Conservation (phyloP, 805 yeast species). For the Grigorovia yakushimaensis region DNA sequence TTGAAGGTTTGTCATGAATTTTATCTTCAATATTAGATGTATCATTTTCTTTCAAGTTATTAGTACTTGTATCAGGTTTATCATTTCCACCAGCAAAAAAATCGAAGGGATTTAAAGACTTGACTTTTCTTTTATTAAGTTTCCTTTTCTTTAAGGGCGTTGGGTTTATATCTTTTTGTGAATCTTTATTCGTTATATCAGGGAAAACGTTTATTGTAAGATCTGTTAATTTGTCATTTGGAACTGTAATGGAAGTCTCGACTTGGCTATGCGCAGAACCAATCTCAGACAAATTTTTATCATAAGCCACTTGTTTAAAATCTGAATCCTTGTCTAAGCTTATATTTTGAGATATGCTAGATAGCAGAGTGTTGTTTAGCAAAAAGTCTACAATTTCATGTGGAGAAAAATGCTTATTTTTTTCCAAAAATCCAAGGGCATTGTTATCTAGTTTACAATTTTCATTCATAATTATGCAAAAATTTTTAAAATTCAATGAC, state of each 20-base stretch:
- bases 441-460: not conserved
- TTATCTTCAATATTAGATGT: too few relatives aligned
- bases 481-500: not conserved
- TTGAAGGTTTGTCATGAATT: not conserved
- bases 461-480: not conserved
- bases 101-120: constrained; percentile 29
- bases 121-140: constrained; percentile 18
- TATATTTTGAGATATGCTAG: too few relatives aligned
- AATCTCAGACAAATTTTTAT: too few relatives aligned
- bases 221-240: too few relatives aligned
- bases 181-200: not conserved
- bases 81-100: constrained; percentile 33
- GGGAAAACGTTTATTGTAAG: not conserved
- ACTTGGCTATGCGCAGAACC: too few relatives aligned
- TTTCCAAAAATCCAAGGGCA: not conserved
- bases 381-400: not conserved
- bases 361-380: not conserved
- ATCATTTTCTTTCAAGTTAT: not conserved
- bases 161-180: not conserved
- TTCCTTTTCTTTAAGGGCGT: constrained; percentile 14
- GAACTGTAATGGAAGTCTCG: too few relatives aligned
- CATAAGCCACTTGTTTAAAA: too few relatives aligned
- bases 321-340: too few relatives aligned
- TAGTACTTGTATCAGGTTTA: not conserved
- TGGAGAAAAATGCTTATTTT: not conserved